Evolutionary conservation across 148 eudicot genomes (phyloP).

Genomic region (Persicaria tinctoria): DNA sequence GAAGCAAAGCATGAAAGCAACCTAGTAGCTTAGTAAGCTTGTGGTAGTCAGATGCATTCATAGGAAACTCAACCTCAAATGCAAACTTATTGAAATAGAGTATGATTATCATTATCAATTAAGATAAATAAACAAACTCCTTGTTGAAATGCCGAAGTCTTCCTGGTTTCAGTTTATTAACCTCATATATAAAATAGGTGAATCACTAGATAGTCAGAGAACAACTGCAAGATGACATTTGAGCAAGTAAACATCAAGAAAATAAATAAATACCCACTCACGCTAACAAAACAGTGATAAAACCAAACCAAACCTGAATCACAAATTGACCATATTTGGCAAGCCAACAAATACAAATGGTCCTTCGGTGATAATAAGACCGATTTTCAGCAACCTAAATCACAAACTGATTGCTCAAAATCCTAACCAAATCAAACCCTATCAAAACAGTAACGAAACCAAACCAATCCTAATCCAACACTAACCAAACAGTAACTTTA

Average conservation of each 20-base stretch:
- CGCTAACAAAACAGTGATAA: too few relatives aligned
- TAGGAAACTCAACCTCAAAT: background rate
- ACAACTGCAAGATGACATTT: background rate
- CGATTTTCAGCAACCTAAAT: too few relatives aligned
- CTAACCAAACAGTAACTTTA: too few relatives aligned
- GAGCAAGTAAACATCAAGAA: background rate
- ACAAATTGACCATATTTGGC: too few relatives aligned
- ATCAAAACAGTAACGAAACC: too few relatives aligned
- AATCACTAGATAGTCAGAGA: background rate
- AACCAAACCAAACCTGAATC: too few relatives aligned
- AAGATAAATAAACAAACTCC: background rate
- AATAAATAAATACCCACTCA: too few relatives aligned
- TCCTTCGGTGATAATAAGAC: too few relatives aligned
- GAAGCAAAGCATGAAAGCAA: constrained; percentile 3
- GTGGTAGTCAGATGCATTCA: background rate
- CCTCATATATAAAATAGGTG: background rate
- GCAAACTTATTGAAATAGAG: background rate
- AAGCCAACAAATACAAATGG: too few relatives aligned
- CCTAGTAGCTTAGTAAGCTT: background rate
- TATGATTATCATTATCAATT: background rate
- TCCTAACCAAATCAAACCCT: too few relatives aligned
- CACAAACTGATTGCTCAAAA: too few relatives aligned
- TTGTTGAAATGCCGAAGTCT: background rate
- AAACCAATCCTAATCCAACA: too few relatives aligned
- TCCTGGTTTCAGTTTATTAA: background rate